These are phyloP conservation scores for Medicago arabica DNA, from an alignment of 306 rosid genomes.

Conservation along the genomic window DNA sequence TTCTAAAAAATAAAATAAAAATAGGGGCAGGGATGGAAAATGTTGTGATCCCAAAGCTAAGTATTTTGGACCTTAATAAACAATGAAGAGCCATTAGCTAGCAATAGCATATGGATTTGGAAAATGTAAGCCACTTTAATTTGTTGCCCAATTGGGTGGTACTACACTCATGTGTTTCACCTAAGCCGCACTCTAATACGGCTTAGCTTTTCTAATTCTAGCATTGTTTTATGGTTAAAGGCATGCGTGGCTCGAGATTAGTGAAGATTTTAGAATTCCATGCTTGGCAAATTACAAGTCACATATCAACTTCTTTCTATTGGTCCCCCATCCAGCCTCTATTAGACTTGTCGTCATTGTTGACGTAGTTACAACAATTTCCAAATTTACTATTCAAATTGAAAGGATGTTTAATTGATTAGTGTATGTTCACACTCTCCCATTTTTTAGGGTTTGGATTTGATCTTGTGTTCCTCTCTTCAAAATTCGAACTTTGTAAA, in stretches of 20 bases:
- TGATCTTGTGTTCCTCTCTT: too few species aligned
- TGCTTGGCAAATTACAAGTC: not conserved
- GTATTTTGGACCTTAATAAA: conserved; percentile 60
- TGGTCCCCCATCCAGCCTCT: not conserved
- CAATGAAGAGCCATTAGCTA: conserved; percentile 52
- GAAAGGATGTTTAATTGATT: too few species aligned
- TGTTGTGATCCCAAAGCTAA: conserved; percentile 75
- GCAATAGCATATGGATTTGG: conserved; percentile 61
- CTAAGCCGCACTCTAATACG: conserved; percentile 46
- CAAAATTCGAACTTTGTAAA: too few species aligned
- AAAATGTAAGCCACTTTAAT: conserved; percentile 45
- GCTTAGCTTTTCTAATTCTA: not conserved
- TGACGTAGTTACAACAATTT: not conserved
- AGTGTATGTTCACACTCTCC: too few species aligned
- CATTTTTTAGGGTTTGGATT: too few species aligned
- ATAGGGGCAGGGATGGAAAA: not conserved
- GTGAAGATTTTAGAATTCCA: conserved; percentile 44
- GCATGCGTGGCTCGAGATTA: conserved; percentile 89
- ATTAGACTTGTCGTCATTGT: not conserved
- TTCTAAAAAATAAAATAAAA: not conserved
- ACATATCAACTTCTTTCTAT: conserved; percentile 17
- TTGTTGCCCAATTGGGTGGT: conserved; percentile 68
- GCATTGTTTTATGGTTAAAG: conserved; percentile 43
- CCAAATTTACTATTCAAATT: too few species aligned
- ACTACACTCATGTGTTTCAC: conserved; percentile 38